Percentiles rank a stretch among this genome's conserved stretches.
Evolutionary conservation across 2,329 filamentous ascomycete genomes (phyloP).

Genomic region (Penicillium psychrosexuale): DNA sequence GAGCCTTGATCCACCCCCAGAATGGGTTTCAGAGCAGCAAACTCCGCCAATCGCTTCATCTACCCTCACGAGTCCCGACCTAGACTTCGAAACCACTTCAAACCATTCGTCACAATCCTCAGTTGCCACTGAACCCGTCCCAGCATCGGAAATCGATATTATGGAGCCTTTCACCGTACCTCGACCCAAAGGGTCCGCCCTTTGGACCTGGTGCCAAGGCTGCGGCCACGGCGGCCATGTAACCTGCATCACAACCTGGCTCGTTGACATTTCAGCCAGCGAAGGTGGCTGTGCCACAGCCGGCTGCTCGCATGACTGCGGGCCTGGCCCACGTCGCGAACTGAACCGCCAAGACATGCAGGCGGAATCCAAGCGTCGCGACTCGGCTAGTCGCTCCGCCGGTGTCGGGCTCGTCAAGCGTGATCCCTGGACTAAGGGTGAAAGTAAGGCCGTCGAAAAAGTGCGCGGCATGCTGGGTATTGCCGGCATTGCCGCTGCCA

Average conservation of each 20-base stretch:
- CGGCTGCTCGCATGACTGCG: constrained; percentile 60
- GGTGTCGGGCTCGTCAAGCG: constrained; percentile 41
- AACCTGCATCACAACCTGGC: constrained; percentile 57
- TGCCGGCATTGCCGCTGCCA: constrained; percentile 33
- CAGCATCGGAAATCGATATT: constrained; percentile 26
- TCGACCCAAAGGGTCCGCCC: constrained; percentile 34
- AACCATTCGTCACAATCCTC: constrained; percentile 46
- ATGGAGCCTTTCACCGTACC: constrained; percentile 26
- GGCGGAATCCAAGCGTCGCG: constrained; percentile 34
- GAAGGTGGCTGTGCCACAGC: constrained; percentile 58
- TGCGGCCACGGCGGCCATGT: constrained; percentile 61
- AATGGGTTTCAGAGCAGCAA: constrained; percentile 36
- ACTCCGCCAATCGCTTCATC: constrained; percentile 10
- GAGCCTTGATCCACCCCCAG: constrained; percentile 40
- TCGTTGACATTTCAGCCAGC: constrained; percentile 46
- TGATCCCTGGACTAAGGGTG: constrained; percentile 44
- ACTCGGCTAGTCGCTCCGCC: constrained; percentile 32
- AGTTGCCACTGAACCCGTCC: constrained; percentile 33
- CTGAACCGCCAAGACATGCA: constrained; percentile 35
- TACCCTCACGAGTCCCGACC: constrained; percentile 11
- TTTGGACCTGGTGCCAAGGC: constrained; percentile 58
- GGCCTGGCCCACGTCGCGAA: constrained; percentile 48
- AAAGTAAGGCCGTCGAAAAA: constrained; percentile 48
- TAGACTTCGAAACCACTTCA: constrained; percentile 30
- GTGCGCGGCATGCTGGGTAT: constrained; percentile 44